A percentile compares a stretch with the other conserved stretches of the same genome.
Evolutionary conservation across 768 basidiomycete genomes (phyloP).

Genomic region (Termitomyces eurrhizus): DNA sequence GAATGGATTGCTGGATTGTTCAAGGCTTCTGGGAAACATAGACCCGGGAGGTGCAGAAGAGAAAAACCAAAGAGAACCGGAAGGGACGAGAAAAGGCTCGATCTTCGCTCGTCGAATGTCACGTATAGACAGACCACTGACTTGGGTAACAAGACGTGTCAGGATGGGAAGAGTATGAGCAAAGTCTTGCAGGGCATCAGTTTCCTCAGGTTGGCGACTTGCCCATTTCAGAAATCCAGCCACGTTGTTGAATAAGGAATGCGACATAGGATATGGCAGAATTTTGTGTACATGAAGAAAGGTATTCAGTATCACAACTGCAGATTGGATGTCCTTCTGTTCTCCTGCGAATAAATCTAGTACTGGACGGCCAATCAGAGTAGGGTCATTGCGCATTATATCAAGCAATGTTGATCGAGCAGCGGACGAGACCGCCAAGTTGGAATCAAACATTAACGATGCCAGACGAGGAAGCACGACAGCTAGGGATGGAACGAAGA

Average conservation of each 20-base stretch:
- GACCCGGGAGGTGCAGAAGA: conserved; percentile 47
- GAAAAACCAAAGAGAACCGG: conserved; percentile 68
- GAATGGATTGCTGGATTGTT: conserved; percentile 30
- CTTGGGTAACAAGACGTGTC: conserved; percentile 55
- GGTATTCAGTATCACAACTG: conserved; percentile 49
- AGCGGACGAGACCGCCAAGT: conserved; percentile 49
- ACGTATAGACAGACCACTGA: conserved; percentile 67
- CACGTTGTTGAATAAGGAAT: conserved; percentile 67
- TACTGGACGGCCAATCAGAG: conserved; percentile 57
- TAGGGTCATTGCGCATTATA: conserved; percentile 72
- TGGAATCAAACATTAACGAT: conserved; percentile 46
- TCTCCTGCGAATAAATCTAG: conserved; percentile 57
- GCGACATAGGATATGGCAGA: conserved; percentile 62
- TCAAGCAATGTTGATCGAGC: conserved; percentile 58
- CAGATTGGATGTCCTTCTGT: conserved; percentile 40
- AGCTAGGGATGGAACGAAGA: conserved; percentile 63
- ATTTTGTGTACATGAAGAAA: conserved; percentile 52
- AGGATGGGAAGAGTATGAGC: conserved; percentile 55
- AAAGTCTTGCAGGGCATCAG: conserved; percentile 46
- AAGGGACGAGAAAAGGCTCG: conserved; percentile 64
- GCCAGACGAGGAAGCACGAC: conserved; percentile 52
- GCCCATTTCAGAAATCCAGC: conserved; percentile 61
- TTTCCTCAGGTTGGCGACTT: conserved; percentile 38
- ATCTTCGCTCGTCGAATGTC: conserved; percentile 72
- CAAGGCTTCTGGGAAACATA: conserved; percentile 56